Percentiles rank a stretch among this genome's conserved stretches.
Evolutionary conservation across 257 asterid species (phyloP).

Genomic region (Euphrasia confusa): DNA sequence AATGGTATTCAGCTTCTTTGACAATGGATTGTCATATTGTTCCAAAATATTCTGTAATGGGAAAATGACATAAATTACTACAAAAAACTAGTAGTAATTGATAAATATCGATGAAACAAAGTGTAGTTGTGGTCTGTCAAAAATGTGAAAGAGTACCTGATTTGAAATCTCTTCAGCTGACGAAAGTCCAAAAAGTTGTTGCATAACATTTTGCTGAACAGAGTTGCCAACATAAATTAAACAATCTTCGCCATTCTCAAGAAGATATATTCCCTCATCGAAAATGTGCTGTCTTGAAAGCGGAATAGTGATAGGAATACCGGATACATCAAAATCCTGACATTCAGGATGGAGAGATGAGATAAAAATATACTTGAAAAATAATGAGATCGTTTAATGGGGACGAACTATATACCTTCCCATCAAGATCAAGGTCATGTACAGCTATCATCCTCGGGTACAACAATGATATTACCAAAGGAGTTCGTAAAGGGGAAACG

Average conservation of each 20-base stretch:
- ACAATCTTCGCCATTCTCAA: conserved; percentile 89
- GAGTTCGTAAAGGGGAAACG: conserved; percentile 63
- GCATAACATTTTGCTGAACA: conserved; percentile 45
- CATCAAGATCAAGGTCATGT: conserved; percentile 68
- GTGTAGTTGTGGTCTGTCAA: background rate
- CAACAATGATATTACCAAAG: conserved; percentile 75
- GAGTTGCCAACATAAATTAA: conserved; percentile 70
- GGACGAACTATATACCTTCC: conserved; percentile 42
- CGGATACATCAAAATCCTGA: conserved; percentile 61
- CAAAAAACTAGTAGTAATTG: too few species aligned
- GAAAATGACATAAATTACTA: conserved; percentile 12
- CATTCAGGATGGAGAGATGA: conserved; percentile 25
- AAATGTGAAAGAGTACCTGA: conserved; percentile 45
- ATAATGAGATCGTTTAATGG: conserved; percentile 10
- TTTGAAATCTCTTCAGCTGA: conserved; percentile 75
- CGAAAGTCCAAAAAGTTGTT: conserved; percentile 57
- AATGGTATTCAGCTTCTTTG: conserved; percentile 75
- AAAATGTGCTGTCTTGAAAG: conserved; percentile 62
- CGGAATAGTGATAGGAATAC: conserved; percentile 61
- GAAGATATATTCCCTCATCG: conserved; percentile 83
- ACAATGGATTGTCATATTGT: conserved; percentile 73
- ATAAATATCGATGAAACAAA: background rate
- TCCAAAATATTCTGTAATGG: conserved; percentile 59
- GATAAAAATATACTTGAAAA: conserved; percentile 1
- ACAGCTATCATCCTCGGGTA: conserved; percentile 85